Base-by-base conservation (phyloP, 2,329 filamentous ascomycete genomes). In the Colletotrichum cordylinicola region DNA sequence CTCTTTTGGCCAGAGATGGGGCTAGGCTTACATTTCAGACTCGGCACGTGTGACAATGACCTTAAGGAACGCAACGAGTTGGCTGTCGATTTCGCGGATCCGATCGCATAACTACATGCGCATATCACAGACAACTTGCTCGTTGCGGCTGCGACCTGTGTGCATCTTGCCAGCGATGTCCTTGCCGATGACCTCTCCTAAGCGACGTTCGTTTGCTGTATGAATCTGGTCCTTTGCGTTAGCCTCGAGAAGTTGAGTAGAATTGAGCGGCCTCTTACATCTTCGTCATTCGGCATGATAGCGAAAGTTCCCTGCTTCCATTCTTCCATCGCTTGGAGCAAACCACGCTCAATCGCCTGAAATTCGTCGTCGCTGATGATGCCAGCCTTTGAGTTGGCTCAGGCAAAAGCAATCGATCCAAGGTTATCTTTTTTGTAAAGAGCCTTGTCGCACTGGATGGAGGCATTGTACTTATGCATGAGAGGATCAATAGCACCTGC, bases 91-190 rank as follows among this genome's bases (percentile, higher is more conserved):
- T 48, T 80, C 77, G 15, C 75, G 71, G 64, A 82, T 75, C 61
- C 72, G 74, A 35, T 80, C 79, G 43, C 80, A 78, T n/a, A 81
- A 71, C 93, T 93, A 95, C 79, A 95, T 84, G 56, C 93, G 89
- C 91, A 95, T 93, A 79, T 94, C 93, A 33, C 92, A 94, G 33
- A 92, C 93, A 73, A 95, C 91, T 84, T 95, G 93, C 82, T 95
- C 93, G 80, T 95, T 95, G 77, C 93, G 88, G 83, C 91, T 93
- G 27, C 93, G 90, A 61, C 90, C 90, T 4, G 93, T 95, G 84
- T 95, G 93, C 72, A 95, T 88, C 86, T 95, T 95, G 9, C 93
- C 93, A 3, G 91, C 92, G 77, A 92, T 91, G 35, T 93, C 89
- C 81, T 92, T 94, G 78, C 93, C 92, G 74, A 95, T 93, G 76